Base-by-base conservation (phyloP, 2,329 filamentous ascomycete species). In the Fusarium azukiicola region DNA sequence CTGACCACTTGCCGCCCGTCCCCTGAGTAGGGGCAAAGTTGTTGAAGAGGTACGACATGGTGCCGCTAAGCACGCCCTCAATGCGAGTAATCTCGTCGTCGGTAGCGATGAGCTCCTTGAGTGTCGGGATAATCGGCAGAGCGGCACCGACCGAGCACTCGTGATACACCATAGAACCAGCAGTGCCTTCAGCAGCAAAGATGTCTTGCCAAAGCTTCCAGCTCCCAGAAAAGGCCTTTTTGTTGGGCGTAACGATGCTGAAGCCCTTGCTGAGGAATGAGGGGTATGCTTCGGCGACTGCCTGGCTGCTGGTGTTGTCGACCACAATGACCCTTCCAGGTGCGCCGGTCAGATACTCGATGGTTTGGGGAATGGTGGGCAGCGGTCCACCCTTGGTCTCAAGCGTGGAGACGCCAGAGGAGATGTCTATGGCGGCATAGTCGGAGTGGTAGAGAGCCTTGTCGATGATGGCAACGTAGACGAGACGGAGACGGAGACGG, bases 11-110 rank as follows among this genome's bases (percentile, higher is more conserved):
- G 68, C 96, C 96, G 42, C 96, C 96, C 73, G 86, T 80, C 8
- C 95, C 95, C 66, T 94, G 93, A 4, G 95, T 94, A 1, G 98
- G 98, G 66, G 97, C 96, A 87, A 99, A 99, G 27, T 94, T 97
- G 91, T 99, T 99, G 93, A 99, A 99, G 47, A 99, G 92, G 91
- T 99, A 99, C 46, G 96, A 98, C 94, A 99, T 97, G 71, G 98
- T 99, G 79, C 98, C 98, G 76, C 96, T 98, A 89, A 99, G 99
- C 67, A 99, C 97, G 80, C 98, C 98, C 89, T 99, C 97, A 81
- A 99, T 98, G 88, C 95, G 97, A 71, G 93, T 96, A 9, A 99
- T 95, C 85, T 96, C 92, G 85, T 99, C 98, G 50, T 98, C 98
- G 2, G 98, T 99, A 77, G 97, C 95, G 36, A 99, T 93, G 21